Evolutionary conservation across 805 yeast species (phyloP), one percentile per base, ranked within the genome.

Genomic region (Candida xiaguanensis): DNA sequence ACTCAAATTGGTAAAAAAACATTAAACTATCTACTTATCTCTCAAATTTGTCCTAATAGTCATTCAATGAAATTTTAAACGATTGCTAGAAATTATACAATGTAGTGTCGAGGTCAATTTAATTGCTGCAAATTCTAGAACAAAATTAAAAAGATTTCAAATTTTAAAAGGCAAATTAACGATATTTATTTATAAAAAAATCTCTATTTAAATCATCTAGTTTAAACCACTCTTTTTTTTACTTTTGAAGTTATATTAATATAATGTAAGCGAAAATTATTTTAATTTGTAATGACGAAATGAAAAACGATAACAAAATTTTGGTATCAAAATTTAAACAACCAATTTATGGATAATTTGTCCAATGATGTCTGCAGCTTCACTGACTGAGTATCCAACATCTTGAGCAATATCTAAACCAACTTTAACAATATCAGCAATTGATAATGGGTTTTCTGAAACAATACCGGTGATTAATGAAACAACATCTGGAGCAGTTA

Each of bases 401-500:
- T 16, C 27, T 32, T 32, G 27, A 23, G 24, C 23, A 22, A 23
- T 23, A 32, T 32, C 36, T 7, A 13, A 13, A 15, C 27, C 28
- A 16, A 32, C 19, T 32, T 32, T 32, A n/a, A 32, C 24, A 16
- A 32, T 22, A 11, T 14, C 15, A 16, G 15, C 20, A 23, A 32
- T 32, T 13, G 36, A 32, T 8, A 32, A 9, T 22, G 36, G 36
- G 19, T 32, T 32, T 14, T 13, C 36, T 8, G 36, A 14, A 2
- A 18, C 19, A 22, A 32, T 23, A 18, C 36, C 36, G 13, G 15
- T 9, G 15, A 32, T 22, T 13, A 32, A 32, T 14, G 19, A 12
- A 23, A 32, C n/a, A 16, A 32, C 16, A 32, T 32, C 36, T 8
- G 36, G 36, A 32, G 19, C 19, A 8, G 36, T 32, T 12, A 32